These are phyloP conservation scores for Gossypium mustelinum DNA, from an alignment of 345 rosid species.

Conservation along the genomic window DNA sequence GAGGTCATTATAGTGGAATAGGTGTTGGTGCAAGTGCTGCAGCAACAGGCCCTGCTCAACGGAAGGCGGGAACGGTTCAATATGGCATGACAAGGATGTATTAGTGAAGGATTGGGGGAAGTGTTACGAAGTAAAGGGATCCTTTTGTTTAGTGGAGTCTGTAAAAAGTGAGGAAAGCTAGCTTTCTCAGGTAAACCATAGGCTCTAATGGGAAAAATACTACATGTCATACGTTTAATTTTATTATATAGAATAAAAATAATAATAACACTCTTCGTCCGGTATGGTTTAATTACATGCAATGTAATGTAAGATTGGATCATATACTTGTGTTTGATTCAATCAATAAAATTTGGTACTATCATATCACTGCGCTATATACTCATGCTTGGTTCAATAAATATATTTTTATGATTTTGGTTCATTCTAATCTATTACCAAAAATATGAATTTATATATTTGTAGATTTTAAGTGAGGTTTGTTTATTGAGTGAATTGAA, in stretches of 20 bases:
- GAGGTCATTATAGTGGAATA: conserved; percentile 54
- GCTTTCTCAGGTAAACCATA: not conserved
- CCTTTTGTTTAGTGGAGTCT: not conserved
- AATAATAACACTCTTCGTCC: not conserved
- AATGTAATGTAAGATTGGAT: too few species aligned
- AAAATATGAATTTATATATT: too few species aligned
- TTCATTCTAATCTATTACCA: too few species aligned
- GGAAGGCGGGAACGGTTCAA: conserved; percentile 76
- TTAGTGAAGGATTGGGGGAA: conserved; percentile 21
- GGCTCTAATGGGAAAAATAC: conserved; percentile 6
- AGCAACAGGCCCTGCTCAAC: conserved; percentile 35
- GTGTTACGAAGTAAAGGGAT: not conserved
- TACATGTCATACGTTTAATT: conserved; percentile 13
- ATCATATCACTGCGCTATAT: too few species aligned
- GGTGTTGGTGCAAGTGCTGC: conserved; percentile 30
- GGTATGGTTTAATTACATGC: not conserved
- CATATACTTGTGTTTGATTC: too few species aligned
- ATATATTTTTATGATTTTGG: too few species aligned
- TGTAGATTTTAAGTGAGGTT: too few species aligned
- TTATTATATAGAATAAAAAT: not conserved
- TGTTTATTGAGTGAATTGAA: too few species aligned
- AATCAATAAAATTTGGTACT: too few species aligned
- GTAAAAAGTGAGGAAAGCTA: conserved; percentile 17
- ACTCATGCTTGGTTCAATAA: too few species aligned
- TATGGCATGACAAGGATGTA: conserved; percentile 74